Evolutionary conservation across 441 rosid species (phyloP).

Genomic region (Euphorbia corollata): DNA sequence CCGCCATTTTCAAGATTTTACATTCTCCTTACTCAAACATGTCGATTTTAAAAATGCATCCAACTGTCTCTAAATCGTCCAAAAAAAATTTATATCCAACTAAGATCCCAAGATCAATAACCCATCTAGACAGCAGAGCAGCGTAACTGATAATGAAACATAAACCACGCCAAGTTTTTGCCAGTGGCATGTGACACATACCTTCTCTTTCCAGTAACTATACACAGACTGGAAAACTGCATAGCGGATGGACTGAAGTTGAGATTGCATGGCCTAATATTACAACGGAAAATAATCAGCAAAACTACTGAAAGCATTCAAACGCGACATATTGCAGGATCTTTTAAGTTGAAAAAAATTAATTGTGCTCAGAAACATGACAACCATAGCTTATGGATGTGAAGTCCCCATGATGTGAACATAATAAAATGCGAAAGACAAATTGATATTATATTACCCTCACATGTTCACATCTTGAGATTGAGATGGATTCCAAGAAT

Average conservation of each 20-base stretch:
- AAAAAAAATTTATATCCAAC: neutral
- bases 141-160: neutral
- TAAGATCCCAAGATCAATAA: neutral
- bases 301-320: neutral
- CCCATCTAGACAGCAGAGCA: neutral
- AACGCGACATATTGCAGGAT: neutral
- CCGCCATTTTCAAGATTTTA: neutral
- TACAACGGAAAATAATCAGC: constrained; percentile 14
- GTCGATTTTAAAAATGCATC: neutral
- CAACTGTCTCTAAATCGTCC: neutral
- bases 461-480: neutral
- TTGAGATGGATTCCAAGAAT: neutral
- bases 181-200: constrained; percentile 20
- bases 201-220: constrained; percentile 94
- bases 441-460: neutral
- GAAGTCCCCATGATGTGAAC: neutral
- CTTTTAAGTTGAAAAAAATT: constrained; percentile 8
- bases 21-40: neutral
- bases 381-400: neutral
- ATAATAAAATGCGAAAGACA: neutral
- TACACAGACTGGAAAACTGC: constrained; percentile 64
- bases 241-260: constrained; percentile 46
- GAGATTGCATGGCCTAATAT: constrained; percentile 66
- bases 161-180: constrained; percentile 3
- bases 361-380: neutral